phyloP scores from a whole-genome alignment of 352 stramenopile species.

The Pythium chondricola region DNA sequence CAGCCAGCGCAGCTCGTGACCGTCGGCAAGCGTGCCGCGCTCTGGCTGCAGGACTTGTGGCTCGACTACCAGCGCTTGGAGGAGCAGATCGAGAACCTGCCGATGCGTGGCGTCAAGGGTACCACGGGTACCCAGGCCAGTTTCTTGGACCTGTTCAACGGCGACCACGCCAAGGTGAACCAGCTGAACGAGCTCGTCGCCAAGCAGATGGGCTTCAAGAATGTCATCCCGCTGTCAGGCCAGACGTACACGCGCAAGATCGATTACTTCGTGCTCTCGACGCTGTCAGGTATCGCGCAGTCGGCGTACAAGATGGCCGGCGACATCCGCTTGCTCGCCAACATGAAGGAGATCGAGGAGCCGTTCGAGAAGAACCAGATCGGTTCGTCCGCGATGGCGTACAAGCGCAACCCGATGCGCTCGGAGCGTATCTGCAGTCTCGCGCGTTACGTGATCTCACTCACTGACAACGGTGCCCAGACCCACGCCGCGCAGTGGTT shows the following conservation, averaged over 20 bases:
- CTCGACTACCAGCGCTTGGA: constrained; percentile 95
- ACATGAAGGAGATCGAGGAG: constrained; percentile 99
- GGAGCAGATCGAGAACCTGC: constrained; percentile 94
- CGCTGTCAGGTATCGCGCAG: constrained; percentile 96
- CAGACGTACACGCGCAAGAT: constrained; percentile 99
- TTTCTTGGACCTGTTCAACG: constrained; percentile 98
- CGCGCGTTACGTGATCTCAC: constrained; percentile 96
- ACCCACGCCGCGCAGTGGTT: constrained; percentile 98
- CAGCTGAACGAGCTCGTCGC: constrained; percentile 95
- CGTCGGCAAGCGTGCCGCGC: constrained; percentile 95
- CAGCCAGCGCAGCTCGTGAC: constrained; percentile 98
- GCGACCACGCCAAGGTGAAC: constrained; percentile 98
- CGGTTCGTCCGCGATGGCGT: constrained; percentile 98
- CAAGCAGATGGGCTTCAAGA: constrained; percentile 97
- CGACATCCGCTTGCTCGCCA: constrained; percentile 98
- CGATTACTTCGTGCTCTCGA: constrained; percentile 94
- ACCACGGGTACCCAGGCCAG: constrained; percentile 98
- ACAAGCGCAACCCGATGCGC: constrained; percentile 99
- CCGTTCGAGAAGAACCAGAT: constrained; percentile 93
- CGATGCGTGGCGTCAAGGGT: constrained; percentile 97
- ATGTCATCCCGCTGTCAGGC: constrained; percentile 95
- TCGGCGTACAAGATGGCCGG: constrained; percentile 99
- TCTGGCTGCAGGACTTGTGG: constrained; percentile 98
- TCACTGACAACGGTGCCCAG: constrained; percentile 95
- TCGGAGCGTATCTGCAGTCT: constrained; percentile 97